A percentile compares a stretch with the other conserved stretches of the same genome.
Conservation (phyloP, 2,329 filamentous ascomycete genomes). For the Helotiales sp. region DNA sequence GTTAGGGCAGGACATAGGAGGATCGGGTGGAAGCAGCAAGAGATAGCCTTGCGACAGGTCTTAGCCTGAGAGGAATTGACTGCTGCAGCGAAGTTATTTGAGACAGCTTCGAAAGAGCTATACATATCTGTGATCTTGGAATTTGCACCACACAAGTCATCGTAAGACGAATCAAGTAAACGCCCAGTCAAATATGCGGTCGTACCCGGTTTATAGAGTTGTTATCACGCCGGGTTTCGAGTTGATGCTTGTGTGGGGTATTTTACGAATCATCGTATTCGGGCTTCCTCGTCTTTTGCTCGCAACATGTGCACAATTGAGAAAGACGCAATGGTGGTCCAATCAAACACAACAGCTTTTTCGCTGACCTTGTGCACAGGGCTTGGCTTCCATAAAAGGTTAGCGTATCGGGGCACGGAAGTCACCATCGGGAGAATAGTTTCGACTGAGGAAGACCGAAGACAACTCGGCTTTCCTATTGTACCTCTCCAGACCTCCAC, state of each 20-base stretch:
- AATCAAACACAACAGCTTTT: background rate
- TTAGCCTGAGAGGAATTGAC: conserved; percentile 11
- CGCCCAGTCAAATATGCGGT: too few species aligned
- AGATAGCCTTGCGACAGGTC: conserved; percentile 39
- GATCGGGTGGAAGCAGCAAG: conserved; percentile 55
- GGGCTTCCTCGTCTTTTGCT: background rate
- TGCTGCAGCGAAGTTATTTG: background rate
- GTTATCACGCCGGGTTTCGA: background rate
- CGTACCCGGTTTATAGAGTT: too few species aligned
- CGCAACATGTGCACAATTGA: background rate
- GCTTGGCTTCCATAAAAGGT: background rate
- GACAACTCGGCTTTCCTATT: background rate
- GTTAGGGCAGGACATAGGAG: conserved; percentile 77
- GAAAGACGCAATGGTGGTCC: background rate
- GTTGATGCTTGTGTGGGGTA: background rate
- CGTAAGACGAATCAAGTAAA: background rate
- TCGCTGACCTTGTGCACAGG: background rate
- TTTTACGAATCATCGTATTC: background rate
- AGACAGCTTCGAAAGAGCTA: background rate
- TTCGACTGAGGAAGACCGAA: too few species aligned
- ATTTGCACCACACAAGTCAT: background rate
- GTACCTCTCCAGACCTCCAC: background rate
- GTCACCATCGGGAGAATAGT: background rate
- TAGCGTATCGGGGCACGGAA: background rate
- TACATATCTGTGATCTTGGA: background rate